A percentile compares a stretch with the other conserved stretches of the same genome.
These are phyloP conservation scores for Glarea lozoyensis DNA, from an alignment of 495 filamentous ascomycete genomes.

Conservation along the genomic window DNA sequence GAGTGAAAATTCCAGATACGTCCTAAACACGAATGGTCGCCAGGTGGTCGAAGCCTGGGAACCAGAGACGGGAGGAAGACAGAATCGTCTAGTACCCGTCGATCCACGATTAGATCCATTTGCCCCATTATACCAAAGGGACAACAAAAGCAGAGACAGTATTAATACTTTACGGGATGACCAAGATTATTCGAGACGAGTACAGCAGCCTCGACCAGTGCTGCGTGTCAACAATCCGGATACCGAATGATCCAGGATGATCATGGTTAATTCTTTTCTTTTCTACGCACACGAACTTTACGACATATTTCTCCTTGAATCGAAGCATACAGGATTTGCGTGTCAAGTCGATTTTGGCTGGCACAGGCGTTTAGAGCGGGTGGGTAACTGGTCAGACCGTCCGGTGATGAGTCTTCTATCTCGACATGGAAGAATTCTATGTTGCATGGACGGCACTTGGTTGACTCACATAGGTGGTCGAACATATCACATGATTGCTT, in stretches of 20 bases:
- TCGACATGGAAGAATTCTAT: too few species aligned
- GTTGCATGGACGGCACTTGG: too few species aligned
- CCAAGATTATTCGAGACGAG: slow-evolving; percentile 43
- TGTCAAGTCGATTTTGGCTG: too few species aligned
- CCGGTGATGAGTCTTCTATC: too few species aligned
- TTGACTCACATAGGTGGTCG: too few species aligned
- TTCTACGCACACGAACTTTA: too few species aligned
- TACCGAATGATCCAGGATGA: not conserved
- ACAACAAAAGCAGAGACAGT: slow-evolving; percentile 40
- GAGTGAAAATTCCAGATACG: slow-evolving; percentile 22
- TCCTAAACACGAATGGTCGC: slow-evolving; percentile 22
- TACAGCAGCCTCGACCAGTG: slow-evolving; percentile 30
- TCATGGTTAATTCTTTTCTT: too few species aligned
- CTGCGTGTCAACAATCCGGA: slow-evolving; percentile 47
- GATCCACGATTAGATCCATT: slow-evolving; percentile 48
- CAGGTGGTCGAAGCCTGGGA: slow-evolving; percentile 22
- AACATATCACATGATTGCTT: too few species aligned
- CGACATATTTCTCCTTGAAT: too few species aligned
- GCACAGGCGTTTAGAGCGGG: too few species aligned
- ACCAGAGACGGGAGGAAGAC: slow-evolving; percentile 22
- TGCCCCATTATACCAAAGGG: slow-evolving; percentile 35
- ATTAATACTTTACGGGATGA: slow-evolving; percentile 46
- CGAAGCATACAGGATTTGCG: too few species aligned
- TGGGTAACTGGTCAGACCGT: too few species aligned
- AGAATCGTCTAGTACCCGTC: slow-evolving; percentile 42